Base-by-base conservation (phyloP, 2,329 filamentous ascomycete genomes). In the Hansfordia pulvinata region DNA sequence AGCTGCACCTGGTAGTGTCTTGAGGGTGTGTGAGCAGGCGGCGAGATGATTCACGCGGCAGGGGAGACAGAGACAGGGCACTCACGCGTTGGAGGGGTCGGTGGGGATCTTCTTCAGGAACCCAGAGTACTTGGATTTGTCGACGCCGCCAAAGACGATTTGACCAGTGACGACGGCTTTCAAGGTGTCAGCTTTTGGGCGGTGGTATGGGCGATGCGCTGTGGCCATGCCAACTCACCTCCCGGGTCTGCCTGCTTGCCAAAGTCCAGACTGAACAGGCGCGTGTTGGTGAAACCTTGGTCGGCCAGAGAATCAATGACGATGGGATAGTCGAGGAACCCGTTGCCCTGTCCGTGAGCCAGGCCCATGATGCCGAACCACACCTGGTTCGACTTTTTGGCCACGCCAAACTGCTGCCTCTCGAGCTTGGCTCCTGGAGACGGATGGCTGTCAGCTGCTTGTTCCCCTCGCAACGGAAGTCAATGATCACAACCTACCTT, bases 121-220 rank as follows among this genome's bases (percentile, higher is more conserved):
- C 13, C 65, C 65, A 7, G 58, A 46, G 39, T 58, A 69, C 37
- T 65, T 68, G 40, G 51, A 62, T 11, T 52, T 58, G 32, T 69
- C 64, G 8, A 69, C 37, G 9, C 64, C 64, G 17, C 64, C 64
- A 31, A 67, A 68, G 27, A 66, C 63, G 30, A 69, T 39, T 27
- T 63, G 58, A 17, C 64, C 64, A 4, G 50, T 53, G 10, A n/a
- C n/a, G n/a, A n/a, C n/a, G n/a, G n/a, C n/a, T n/a, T n/a, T n/a
- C n/a, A n/a, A n/a, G n/a, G n/a, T n/a, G n/a, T n/a, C n/a, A n/a
- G n/a, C n/a, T n/a, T n/a, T n/a, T n/a, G n/a, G n/a, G n/a, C n/a
- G n/a, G n/a, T n/a, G n/a, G n/a, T n/a, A 14, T 14, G 9, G 23
- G 23, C 23, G 23, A n/a, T n/a, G n/a, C n/a, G n/a, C n/a, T n/a